Conservation (phyloP, 257 asterid species). For the Plantago major region DNA sequence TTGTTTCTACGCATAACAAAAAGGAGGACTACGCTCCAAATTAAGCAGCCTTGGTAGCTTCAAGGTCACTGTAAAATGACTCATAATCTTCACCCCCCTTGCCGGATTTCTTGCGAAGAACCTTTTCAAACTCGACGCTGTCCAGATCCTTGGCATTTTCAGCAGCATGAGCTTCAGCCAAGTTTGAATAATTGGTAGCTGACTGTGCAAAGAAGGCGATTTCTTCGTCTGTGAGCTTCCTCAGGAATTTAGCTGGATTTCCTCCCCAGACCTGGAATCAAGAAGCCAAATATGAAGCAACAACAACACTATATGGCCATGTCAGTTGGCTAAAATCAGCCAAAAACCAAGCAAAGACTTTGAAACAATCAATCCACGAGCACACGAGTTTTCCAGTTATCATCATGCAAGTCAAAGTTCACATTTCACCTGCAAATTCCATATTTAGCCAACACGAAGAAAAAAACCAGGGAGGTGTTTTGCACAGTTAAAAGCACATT, state of each 20-base stretch:
- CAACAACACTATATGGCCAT: not conserved
- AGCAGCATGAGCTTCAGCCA: slow-evolving; percentile 80
- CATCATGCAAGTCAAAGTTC: not conserved
- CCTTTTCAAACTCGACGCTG: slow-evolving; percentile 75
- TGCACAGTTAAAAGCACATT: no score
- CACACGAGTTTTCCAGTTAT: not conserved
- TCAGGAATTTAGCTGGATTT: slow-evolving; percentile 89
- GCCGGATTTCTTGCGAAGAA: slow-evolving; percentile 60
- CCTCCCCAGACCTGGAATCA: slow-evolving; percentile 89
- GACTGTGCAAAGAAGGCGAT: slow-evolving; percentile 78
- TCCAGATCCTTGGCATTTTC: slow-evolving; percentile 82
- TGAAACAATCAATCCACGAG: not conserved
- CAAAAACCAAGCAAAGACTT: not conserved
- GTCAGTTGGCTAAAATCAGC: not conserved
- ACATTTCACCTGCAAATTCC: not conserved
- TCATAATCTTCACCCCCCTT: slow-evolving; percentile 51
- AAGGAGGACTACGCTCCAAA: slow-evolving; percentile 15
- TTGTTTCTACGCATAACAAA: slow-evolving; percentile 22
- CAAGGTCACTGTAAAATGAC: slow-evolving; percentile 39
- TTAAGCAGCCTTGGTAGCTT: slow-evolving; percentile 50
- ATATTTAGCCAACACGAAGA: slow-evolving; percentile 12
- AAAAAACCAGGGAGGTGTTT: not conserved
- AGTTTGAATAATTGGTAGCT: slow-evolving; percentile 66
- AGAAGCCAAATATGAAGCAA: slow-evolving; percentile 16
- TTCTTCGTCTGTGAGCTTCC: slow-evolving; percentile 90